Percentiles rank a stretch among this genome's conserved stretches.
Evolutionary conservation across 179 eudicot genomes (phyloP).

Genomic region (Heliamphora pulchella): DNA sequence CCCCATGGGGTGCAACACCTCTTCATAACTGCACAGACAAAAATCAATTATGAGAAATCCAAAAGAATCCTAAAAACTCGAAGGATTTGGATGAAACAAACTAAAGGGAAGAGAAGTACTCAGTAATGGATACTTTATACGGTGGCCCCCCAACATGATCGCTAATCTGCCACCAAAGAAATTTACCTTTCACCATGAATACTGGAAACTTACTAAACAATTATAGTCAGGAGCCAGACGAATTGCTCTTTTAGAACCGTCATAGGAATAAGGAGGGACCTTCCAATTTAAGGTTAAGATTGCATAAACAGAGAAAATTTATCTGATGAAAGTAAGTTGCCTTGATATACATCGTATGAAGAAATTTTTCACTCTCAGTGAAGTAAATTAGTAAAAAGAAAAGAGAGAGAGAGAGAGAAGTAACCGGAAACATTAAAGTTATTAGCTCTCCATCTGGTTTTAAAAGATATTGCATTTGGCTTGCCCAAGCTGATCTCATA

Average conservation of each 20-base stretch:
- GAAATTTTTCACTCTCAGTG: not conserved
- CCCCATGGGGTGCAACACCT: constrained; percentile 50
- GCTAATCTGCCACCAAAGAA: constrained; percentile 42
- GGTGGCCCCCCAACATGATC: constrained; percentile 89
- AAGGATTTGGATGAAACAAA: constrained; percentile 1
- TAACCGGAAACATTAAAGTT: constrained; percentile 81
- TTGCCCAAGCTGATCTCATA: constrained; percentile 69
- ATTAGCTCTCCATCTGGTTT: constrained; percentile 90
- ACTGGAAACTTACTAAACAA: not conserved
- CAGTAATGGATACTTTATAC: constrained; percentile 45
- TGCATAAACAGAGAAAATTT: not conserved
- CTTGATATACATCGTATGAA: not conserved
- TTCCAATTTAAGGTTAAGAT: not conserved
- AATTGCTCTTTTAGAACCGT: not conserved
- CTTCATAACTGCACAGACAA: constrained; percentile 49
- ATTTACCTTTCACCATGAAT: not conserved
- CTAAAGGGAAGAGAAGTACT: constrained; percentile 34
- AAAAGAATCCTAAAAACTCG: not conserved
- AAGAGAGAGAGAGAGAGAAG: not conserved
- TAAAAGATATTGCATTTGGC: constrained; percentile 44
- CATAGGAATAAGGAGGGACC: not conserved
- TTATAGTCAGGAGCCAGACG: not conserved
- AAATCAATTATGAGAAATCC: not conserved
- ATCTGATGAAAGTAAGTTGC: not conserved
- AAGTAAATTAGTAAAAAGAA: not conserved